Conservation (phyloP, 169 alveolate genomes). For the Plasmodium yoelii region DNA sequence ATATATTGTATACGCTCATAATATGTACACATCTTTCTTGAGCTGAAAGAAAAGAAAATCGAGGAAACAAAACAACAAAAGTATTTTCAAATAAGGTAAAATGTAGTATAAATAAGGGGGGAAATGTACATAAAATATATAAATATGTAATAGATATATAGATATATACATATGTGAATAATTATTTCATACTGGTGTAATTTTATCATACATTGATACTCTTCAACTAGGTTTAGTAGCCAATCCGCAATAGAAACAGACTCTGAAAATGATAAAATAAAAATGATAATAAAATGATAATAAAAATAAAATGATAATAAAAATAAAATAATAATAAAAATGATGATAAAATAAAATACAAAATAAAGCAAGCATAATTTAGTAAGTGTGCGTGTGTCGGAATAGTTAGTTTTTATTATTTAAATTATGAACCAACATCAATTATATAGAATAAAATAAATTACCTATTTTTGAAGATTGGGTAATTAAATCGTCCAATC, state of each 20-base stretch:
- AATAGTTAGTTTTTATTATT: slow-evolving; percentile 11
- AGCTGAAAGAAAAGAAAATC: slow-evolving; percentile 25
- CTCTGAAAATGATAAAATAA: slow-evolving; percentile 20
- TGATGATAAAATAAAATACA: background rate
- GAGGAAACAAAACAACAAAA: slow-evolving; percentile 7
- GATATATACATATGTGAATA: background rate
- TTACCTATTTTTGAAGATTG: slow-evolving; percentile 78
- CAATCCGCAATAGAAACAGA: slow-evolving; percentile 77
- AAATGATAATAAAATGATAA: too few species aligned
- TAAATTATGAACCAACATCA: background rate
- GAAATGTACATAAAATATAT: background rate
- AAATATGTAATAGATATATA: background rate
- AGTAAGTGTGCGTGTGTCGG: background rate
- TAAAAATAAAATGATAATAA: slow-evolving; percentile 5
- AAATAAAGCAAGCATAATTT: background rate
- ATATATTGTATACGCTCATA: slow-evolving; percentile 7
- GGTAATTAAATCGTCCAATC: slow-evolving; percentile 70
- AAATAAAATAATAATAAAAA: too few species aligned
- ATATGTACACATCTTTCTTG: slow-evolving; percentile 34
- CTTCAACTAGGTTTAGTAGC: slow-evolving; percentile 73
- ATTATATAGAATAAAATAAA: slow-evolving; percentile 5
- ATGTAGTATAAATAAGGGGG: background rate
- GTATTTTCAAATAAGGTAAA: background rate
- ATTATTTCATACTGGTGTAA: slow-evolving; percentile 75
- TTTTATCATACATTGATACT: slow-evolving; percentile 78